Evolutionary conservation across 2,329 filamentous ascomycete genomes (phyloP), one percentile per base, ranked within the genome.

Genomic region (Fusarium keratoplasticum): DNA sequence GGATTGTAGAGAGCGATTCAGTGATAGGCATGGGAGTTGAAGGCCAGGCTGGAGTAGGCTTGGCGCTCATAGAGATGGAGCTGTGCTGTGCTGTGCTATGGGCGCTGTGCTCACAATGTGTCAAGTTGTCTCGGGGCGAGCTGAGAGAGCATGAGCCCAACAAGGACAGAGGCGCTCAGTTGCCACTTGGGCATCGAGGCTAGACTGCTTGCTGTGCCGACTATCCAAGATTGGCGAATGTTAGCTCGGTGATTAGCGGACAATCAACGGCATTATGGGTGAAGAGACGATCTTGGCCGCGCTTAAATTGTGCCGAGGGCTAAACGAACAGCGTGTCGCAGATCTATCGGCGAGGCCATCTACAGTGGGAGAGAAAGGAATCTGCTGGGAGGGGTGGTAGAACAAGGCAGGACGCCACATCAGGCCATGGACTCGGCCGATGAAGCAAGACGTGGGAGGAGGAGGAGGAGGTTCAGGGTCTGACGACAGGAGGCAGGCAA

Each of bases 161-260:
- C 25, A 50, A 40, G 44, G 44, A 47, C 44, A 44, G 44, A 47
- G 44, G 20, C 22, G 22, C 22, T 27, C 44, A 47, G 22, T 73
- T 73, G 71, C 71, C 71, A 73, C 70, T 67, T 61, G 70, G 71
- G 70, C 70, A 75, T 64, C 60, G 57, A 70, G 44, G 44, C 44
- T 47, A 47, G n/a, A 44, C 40, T 44, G 22, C 40, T 42, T 44
- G 11, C 14, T 27, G 13, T 47, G 22, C 40, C 20, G 57, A 70
- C 70, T 71, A 73, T 64, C 33, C 38, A 67, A 67, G 62, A 73
- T 73, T 73, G 47, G 67, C 55, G 66, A 44, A 73, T 44, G 52
- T 50, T 61, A 54, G 64, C 55, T 61, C 63, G 61, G 54, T 47
- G 25, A 61, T 60, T 22, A 54, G 42, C 40, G 59, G 57, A 52